Evolutionary conservation across 345 rosid genomes (phyloP).

Genomic region (Mercurialis annua): DNA sequence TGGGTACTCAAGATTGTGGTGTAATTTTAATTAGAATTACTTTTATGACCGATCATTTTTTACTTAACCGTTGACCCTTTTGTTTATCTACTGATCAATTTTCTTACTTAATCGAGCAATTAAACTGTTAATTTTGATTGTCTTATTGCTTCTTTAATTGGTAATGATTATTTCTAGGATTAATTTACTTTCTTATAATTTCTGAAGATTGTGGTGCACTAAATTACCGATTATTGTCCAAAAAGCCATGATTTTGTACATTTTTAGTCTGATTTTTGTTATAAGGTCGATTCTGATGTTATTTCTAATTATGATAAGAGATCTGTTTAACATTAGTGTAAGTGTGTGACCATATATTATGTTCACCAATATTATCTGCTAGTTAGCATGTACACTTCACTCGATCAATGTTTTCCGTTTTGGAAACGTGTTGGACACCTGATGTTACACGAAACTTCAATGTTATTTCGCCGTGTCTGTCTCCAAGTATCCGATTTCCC

Average conservation of each 20-base stretch:
- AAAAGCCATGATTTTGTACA: neutral
- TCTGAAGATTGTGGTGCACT: neutral
- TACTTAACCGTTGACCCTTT: neutral
- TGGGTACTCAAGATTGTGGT: neutral
- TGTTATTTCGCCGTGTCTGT: no score
- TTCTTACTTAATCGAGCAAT: neutral
- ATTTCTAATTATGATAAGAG: neutral
- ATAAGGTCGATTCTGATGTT: slow-evolving; percentile 1
- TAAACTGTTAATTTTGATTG: neutral
- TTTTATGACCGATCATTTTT: neutral
- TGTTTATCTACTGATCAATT: slow-evolving; percentile 9
- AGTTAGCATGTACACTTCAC: no score
- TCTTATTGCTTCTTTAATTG: neutral
- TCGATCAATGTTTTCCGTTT: no score
- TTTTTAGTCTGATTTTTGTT: neutral
- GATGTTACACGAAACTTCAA: no score
- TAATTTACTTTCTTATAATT: neutral
- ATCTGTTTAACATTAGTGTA: neutral
- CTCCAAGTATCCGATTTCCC: no score
- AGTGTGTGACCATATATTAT: no score
- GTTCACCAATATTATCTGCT: neutral
- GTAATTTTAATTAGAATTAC: neutral
- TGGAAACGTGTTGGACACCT: no score
- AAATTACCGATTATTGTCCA: neutral
- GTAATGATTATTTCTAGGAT: neutral